Base-by-base conservation (phyloP, 1,284 basidiomycete genomes). In the Microbotryum intermedium region DNA sequence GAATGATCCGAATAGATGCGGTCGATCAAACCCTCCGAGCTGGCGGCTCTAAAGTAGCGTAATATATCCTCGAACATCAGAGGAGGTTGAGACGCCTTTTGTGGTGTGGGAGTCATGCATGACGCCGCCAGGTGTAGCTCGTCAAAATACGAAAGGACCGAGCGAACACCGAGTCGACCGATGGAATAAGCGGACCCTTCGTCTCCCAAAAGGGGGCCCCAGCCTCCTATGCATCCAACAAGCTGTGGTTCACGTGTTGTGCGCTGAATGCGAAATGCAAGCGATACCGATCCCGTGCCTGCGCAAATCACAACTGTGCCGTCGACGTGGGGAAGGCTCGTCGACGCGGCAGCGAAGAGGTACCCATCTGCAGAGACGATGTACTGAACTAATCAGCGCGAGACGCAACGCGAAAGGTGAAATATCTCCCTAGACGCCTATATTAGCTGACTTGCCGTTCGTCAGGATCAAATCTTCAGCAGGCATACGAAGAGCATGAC, bases 121-220 rank as follows among this genome's bases (percentile, higher is more conserved):
- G 28, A n/a, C 1, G 42, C 25, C 23, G 25, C 61, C 44, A 0
- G 44, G 26, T 43, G 21, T 21, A 18, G 59, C 51, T 20, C 51
- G 30, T 48, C 23, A 28, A 43, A 25, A 29, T 42, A 28, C 16
- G 50, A 49, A 20, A 67, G 64, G 4, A 65, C 23, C 29, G 28
- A 53, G 6, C 57, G 45, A 29, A 67, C 58, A 16, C 60, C 63
- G 18, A 67, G 57, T 20, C 58, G 58, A 1, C 48, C 53, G 44
- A 67, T 51, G 20, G 46, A 21, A 26, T 58, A 67, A 26, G 60
- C 66, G 0, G 66, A 67, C 0, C 66, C 66, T 53, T 65, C 66
- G 57, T 67, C 66, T 2, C 66, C 66, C 7, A 67, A 69, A 66
- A 72, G 60, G 52, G 66, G 72, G 30, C 62, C 71, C 54, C 70